A percentile compares a stretch with the other conserved stretches of the same genome.
These are phyloP conservation scores for Solanum dulcamara DNA, from an alignment of 257 asterid species.

Conservation along the genomic window DNA sequence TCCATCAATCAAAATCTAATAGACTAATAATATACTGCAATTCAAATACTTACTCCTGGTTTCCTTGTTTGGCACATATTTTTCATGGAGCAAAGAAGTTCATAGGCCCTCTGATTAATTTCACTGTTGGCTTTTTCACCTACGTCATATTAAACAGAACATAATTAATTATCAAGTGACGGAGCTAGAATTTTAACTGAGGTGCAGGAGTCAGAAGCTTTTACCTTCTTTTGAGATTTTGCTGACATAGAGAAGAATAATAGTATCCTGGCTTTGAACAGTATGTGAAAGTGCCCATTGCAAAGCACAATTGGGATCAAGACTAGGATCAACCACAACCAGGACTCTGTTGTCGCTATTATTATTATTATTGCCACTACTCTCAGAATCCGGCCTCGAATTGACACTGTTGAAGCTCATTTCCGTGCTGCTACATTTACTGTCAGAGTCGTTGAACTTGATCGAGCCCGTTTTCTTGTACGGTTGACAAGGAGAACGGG, in stretches of 20 bases:
- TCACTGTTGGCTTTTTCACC: constrained; percentile 30
- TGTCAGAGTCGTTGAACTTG: constrained; percentile 13
- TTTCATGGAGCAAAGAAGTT: constrained; percentile 34
- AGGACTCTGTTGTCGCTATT: constrained; percentile 53
- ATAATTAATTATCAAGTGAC: background rate
- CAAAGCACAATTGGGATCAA: constrained; percentile 62
- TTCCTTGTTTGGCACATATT: constrained; percentile 38
- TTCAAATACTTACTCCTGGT: constrained; percentile 34
- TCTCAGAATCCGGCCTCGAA: constrained; percentile 7
- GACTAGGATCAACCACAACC: constrained; percentile 63
- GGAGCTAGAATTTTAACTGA: background rate
- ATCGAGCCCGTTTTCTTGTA: constrained; percentile 18
- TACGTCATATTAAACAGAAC: constrained; percentile 9
- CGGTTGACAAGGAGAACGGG: constrained; percentile 37
- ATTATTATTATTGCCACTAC: constrained; percentile 13
- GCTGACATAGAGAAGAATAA: constrained; percentile 57
- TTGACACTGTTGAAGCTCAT: constrained; percentile 15
- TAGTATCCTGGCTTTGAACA: constrained; percentile 53
- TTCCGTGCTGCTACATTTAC: constrained; percentile 15
- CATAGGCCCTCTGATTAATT: constrained; percentile 17
- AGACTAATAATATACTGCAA: background rate
- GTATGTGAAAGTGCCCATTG: constrained; percentile 88
- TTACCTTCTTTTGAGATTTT: constrained; percentile 37
- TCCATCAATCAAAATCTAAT: background rate
- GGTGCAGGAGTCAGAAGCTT: too few relatives aligned